Evolutionary conservation across 2,329 filamentous ascomycete genomes (phyloP).

Genomic region (Aspergillus tanneri): DNA sequence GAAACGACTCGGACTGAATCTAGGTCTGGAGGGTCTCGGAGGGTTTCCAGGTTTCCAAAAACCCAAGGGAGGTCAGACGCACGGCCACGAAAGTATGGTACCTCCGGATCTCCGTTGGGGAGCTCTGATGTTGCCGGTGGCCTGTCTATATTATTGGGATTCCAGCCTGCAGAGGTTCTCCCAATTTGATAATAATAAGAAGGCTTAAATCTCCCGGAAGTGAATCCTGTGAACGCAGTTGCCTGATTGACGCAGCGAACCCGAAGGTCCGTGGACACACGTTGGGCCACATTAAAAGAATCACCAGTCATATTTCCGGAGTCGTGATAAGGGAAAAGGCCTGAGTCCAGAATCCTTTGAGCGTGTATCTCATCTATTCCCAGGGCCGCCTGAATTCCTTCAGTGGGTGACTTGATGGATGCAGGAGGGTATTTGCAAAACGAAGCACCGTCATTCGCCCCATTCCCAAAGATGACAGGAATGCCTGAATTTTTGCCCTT

Average conservation of each 20-base stretch:
- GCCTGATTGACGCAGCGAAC: conserved; percentile 61
- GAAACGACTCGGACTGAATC: conserved; percentile 47
- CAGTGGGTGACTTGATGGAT: conserved; percentile 42
- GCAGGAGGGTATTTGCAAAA: conserved; percentile 52
- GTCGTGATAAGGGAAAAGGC: conserved; percentile 52
- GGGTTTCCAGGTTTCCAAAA: conserved; percentile 52
- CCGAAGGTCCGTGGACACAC: conserved; percentile 57
- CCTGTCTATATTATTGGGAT: conserved; percentile 53
- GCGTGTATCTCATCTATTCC: conserved; percentile 47
- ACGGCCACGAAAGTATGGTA: conserved; percentile 54
- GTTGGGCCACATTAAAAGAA: conserved; percentile 56
- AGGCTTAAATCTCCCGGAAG: conserved; percentile 45
- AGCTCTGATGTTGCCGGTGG: conserved; percentile 40
- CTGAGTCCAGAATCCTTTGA: conserved; percentile 44
- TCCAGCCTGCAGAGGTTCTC: conserved; percentile 53
- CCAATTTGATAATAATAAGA: conserved; percentile 62
- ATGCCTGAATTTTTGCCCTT: conserved; percentile 51
- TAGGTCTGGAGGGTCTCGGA: conserved; percentile 53
- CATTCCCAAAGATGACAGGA: conserved; percentile 57
- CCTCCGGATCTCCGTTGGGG: conserved; percentile 49
- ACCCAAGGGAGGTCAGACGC: conserved; percentile 55
- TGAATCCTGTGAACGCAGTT: conserved; percentile 52
- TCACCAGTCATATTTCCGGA: conserved; percentile 54
- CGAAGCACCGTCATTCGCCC: conserved; percentile 56
- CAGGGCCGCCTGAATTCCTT: conserved; percentile 47